Evolutionary conservation across 768 basidiomycete genomes (phyloP).

Genomic region (Termitomyces sp.): DNA sequence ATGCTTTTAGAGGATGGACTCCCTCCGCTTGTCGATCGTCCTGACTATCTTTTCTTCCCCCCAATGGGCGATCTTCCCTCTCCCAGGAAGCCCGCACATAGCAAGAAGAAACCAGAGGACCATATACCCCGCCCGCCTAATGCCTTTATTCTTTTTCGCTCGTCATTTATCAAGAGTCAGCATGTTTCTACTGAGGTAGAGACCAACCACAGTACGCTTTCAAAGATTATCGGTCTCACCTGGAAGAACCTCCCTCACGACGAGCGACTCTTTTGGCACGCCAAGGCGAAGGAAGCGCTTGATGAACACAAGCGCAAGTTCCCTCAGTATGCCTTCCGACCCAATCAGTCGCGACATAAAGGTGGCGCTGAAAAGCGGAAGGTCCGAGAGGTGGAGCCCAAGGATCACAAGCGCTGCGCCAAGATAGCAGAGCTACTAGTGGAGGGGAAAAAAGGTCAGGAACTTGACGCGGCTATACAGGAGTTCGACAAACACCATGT

Average conservation of each 20-base stretch:
- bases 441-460: constrained; percentile 49
- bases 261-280: constrained; percentile 76
- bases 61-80: constrained; percentile 31
- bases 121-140: constrained; percentile 84
- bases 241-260: constrained; percentile 75
- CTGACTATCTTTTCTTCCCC: constrained; percentile 55
- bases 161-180: constrained; percentile 74
- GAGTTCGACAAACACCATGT: constrained; percentile 50
- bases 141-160: constrained; percentile 84
- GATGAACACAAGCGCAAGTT: constrained; percentile 73
- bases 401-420: constrained; percentile 57
- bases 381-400: constrained; percentile 56
- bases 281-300: constrained; percentile 65
- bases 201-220: constrained; percentile 78
- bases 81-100: constrained; percentile 45
- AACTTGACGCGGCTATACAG: constrained; percentile 48
- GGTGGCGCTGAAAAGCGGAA: constrained; percentile 45
- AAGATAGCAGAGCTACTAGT: constrained; percentile 64
- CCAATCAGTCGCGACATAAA: constrained; percentile 45
- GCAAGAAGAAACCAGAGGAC: constrained; percentile 66
- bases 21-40: constrained; percentile 29
- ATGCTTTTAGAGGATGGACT: constrained; percentile 48
- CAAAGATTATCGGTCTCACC: constrained; percentile 80
- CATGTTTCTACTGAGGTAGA: constrained; percentile 75
- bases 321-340: constrained; percentile 73